phyloP scores from a whole-genome alignment of 1,284 basidiomycete genomes.

The Ceratobasidium sp. region DNA sequence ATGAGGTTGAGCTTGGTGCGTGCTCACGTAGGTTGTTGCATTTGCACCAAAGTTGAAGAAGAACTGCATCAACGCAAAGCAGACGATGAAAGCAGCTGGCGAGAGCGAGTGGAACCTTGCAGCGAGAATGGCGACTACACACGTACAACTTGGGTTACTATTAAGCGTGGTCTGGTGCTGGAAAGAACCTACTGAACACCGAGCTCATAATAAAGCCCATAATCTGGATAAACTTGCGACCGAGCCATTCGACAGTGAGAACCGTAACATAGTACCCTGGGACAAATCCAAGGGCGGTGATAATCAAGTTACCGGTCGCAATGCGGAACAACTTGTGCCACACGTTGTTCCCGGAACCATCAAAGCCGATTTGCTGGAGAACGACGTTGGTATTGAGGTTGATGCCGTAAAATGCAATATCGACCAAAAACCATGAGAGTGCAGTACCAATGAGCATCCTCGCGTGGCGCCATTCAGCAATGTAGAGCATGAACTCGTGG shows the following conservation, averaged over 20 bases:
- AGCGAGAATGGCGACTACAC: constrained; percentile 54
- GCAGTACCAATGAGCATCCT: constrained; percentile 74
- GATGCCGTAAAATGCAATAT: constrained; percentile 80
- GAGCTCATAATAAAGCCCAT: constrained; percentile 53
- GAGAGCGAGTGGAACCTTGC: constrained; percentile 52
- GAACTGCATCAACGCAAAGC: constrained; percentile 55
- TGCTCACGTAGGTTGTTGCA: constrained; percentile 57
- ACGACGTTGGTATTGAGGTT: constrained; percentile 84
- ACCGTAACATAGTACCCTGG: constrained; percentile 52
- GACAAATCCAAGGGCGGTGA: constrained; percentile 64
- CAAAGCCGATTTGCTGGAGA: constrained; percentile 74
- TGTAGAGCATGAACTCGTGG: constrained; percentile 66
- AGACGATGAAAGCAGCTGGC: constrained; percentile 46
- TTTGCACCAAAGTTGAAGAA: constrained; percentile 71
- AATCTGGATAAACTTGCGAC: constrained; percentile 56
- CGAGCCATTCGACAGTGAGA: constrained; percentile 53
- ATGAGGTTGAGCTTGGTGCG: no score
- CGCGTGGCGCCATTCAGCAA: constrained; percentile 71
- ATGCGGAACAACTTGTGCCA: constrained; percentile 76
- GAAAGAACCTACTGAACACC: constrained; percentile 3
- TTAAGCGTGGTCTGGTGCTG: no score
- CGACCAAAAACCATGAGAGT: constrained; percentile 68
- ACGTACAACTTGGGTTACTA: no score
- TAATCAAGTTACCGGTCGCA: constrained; percentile 74
- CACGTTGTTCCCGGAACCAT: constrained; percentile 65